These are phyloP conservation scores for Pharus latifolius DNA, from an alignment of 176 grass and related monocot species.

Conservation along the genomic window DNA sequence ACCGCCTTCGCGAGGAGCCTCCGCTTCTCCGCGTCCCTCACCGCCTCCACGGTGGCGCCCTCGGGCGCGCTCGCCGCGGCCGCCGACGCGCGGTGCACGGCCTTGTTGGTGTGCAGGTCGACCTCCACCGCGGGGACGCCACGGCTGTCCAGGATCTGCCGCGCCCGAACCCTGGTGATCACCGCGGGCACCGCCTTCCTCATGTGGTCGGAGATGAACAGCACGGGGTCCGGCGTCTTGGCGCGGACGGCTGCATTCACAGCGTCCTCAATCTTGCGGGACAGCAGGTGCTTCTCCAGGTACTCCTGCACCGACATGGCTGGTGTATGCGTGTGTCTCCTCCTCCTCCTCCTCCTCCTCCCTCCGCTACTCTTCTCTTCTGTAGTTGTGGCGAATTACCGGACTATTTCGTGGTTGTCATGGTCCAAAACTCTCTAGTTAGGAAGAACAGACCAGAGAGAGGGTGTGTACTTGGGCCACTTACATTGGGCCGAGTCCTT, in stretches of 20 bases:
- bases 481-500: no score
- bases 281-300: slow-evolving; percentile 75
- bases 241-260: slow-evolving; percentile 96
- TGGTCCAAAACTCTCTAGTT: no score
- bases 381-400: not conserved
- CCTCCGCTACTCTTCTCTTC: not conserved
- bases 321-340: not conserved
- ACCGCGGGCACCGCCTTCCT: slow-evolving; percentile 57
- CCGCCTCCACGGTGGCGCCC: slow-evolving; percentile 33
- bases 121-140: slow-evolving; percentile 82
- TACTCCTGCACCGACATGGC: slow-evolving; percentile 98
- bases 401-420: no score
- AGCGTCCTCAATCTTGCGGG: slow-evolving; percentile 94
- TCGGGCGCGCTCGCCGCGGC: slow-evolving; percentile 23
- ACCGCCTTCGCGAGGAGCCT: slow-evolving; percentile 72
- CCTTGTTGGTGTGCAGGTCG: slow-evolving; percentile 94
- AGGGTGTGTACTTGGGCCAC: no score
- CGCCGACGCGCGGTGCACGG: slow-evolving; percentile 76
- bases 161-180: slow-evolving; percentile 80
- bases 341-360: not conserved
- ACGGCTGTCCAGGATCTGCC: slow-evolving; percentile 83
- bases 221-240: slow-evolving; percentile 63
- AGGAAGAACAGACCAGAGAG: no score
- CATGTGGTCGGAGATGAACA: slow-evolving; percentile 95
- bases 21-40: slow-evolving; percentile 53